Evolutionary conservation across 345 rosid genomes (phyloP).

Genomic region (Populus davidiana): DNA sequence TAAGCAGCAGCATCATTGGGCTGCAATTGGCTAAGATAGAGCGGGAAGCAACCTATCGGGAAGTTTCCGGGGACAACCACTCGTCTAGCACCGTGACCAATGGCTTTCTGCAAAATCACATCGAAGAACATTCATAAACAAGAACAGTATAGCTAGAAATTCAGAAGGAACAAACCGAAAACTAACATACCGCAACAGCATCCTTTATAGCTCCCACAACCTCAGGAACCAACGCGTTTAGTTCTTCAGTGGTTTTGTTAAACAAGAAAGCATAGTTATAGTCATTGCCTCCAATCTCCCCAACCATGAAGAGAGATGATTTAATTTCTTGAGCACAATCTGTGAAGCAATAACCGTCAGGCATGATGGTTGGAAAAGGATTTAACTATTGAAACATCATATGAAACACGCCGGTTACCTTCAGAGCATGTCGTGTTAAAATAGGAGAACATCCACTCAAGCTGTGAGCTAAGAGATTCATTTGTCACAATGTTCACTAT

Average conservation of each 20-base stretch:
- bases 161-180: too few relatives aligned
- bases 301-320: conserved; percentile 6
- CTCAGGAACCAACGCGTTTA: background rate
- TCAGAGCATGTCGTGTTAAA: too few relatives aligned
- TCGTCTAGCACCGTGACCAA: background rate
- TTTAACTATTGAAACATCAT: too few relatives aligned
- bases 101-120: background rate
- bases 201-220: too few relatives aligned
- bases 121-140: too few relatives aligned
- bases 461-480: conserved; percentile 2
- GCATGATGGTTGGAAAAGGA: too few relatives aligned
- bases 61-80: conserved; percentile 7
- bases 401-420: too few relatives aligned
- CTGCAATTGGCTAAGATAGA: background rate
- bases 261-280: background rate
- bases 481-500: background rate
- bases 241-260: background rate
- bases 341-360: background rate
- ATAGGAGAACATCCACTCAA: background rate
- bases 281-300: conserved; percentile 4
- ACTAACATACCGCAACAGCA: too few relatives aligned
- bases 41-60: background rate
- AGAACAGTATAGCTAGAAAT: too few relatives aligned
- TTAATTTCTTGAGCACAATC: background rate
- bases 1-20: background rate